A percentile compares a stretch with the other conserved stretches of the same genome.
phyloP scores from a whole-genome alignment of 768 basidiomycete species.

The Suillus subaureus region DNA sequence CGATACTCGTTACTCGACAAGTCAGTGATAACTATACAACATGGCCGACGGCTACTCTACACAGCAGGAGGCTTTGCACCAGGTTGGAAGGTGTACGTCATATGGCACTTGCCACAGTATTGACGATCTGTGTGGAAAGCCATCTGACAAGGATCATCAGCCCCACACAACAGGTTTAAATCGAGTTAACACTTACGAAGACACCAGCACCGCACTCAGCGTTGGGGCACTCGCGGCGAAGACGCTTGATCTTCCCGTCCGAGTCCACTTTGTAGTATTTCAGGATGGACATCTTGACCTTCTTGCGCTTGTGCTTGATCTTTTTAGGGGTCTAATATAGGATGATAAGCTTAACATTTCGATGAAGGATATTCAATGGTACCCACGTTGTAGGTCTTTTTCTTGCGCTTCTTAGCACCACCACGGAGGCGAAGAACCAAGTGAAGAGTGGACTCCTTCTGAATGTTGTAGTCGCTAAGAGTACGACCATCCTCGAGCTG shows the following conservation, averaged over 20 bases:
- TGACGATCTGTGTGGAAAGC: constrained; percentile 98
- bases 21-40: background rate
- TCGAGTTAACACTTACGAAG: constrained; percentile 56
- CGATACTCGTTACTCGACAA: background rate
- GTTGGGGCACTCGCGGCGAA: constrained; percentile 92
- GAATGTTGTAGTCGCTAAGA: constrained; percentile 95
- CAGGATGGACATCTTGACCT: constrained; percentile 99
- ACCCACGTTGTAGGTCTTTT: constrained; percentile 97
- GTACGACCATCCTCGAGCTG: constrained; percentile 99
- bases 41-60: constrained; percentile 35
- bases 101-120: constrained; percentile 94
- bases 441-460: constrained; percentile 99
- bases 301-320: constrained; percentile 99
- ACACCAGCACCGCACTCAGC: constrained; percentile 85
- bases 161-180: background rate
- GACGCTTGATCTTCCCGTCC: constrained; percentile 99
- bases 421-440: constrained; percentile 97
- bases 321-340: constrained; percentile 87
- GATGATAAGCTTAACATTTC: constrained; percentile 12
- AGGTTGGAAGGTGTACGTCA: constrained; percentile 84
- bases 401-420: constrained; percentile 99
- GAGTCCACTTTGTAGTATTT: constrained; percentile 99
- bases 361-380: background rate
- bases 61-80: constrained; percentile 78
- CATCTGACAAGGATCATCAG: constrained; percentile 62